phyloP scores from a whole-genome alignment of 345 rosid genomes.

The Melastoma malabathricum region DNA sequence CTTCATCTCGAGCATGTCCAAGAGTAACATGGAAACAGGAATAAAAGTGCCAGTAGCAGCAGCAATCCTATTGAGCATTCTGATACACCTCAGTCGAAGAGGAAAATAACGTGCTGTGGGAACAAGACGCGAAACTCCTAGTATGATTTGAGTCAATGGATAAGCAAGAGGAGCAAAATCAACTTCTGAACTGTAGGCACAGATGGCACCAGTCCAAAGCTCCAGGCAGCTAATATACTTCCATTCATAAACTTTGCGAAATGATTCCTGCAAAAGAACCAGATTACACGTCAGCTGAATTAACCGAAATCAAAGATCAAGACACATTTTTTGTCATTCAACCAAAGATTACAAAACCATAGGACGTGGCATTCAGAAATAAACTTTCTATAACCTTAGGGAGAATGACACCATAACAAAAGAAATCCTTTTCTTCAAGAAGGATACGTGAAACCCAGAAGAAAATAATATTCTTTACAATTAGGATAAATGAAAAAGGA shows the following conservation, averaged over 20 bases:
- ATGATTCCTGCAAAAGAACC: slow-evolving; percentile 50
- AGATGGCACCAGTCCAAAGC: slow-evolving; percentile 94
- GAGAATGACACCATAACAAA: no score
- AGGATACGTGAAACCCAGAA: no score
- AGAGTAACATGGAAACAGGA: slow-evolving; percentile 78
- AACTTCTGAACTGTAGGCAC: slow-evolving; percentile 53
- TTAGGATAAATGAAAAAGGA: no score
- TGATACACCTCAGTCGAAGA: slow-evolving; percentile 75
- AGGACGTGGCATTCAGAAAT: no score
- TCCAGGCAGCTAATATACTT: slow-evolving; percentile 90
- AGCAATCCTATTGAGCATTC: slow-evolving; percentile 84
- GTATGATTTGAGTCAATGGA: slow-evolving; percentile 75
- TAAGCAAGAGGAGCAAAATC: slow-evolving; percentile 81
- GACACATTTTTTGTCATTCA: no score
- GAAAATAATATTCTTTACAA: no score
- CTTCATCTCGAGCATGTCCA: slow-evolving; percentile 98
- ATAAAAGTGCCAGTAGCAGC: slow-evolving; percentile 63
- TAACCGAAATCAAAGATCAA: background rate
- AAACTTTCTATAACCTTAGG: no score
- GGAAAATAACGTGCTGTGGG: slow-evolving; percentile 91
- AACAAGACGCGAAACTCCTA: slow-evolving; percentile 85
- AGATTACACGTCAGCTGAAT: slow-evolving; percentile 1
- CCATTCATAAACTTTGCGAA: slow-evolving; percentile 92
- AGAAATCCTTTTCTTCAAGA: background rate
- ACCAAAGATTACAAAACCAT: no score